Evolutionary conservation across 139 green algal genomes (phyloP), one percentile per base, ranked within the genome.

Genomic region (Coelastrella sp.): DNA sequence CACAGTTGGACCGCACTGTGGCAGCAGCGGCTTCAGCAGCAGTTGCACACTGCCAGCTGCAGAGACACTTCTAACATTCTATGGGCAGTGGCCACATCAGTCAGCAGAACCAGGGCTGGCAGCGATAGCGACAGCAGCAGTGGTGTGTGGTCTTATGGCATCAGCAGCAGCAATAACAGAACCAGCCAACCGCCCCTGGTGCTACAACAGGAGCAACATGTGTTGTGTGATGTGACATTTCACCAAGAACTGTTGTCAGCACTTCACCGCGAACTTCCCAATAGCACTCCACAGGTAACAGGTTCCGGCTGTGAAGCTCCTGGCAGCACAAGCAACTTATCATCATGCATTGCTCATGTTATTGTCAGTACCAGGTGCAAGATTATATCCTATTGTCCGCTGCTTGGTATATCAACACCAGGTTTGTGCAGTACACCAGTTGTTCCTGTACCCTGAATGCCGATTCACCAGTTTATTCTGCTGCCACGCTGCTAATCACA

Each of bases 161-260:
- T n/a, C n/a, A 27, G 74, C 50, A 57, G 53, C 69, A 79, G 69
- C 40, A 38, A 17, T 50, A 27, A 25, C 1, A 0, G 32, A 27
- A 59, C 23, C 21, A 40, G 34, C 23, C 75, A 53, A 34, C 75
- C 69, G 75, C 75, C 75, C 35, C 53, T 71, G 53, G 53, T 82
- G 51, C 32, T 71, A 27, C 35, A 53, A 35, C 51, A 69, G 53
- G 35, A 51, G 75, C 40, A 69, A 9, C 53, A 27, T 23, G 50
- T 81, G 53, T 32, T 82, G 51, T 40, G 23, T 53, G 25, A 60
- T 43, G 35, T 35, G 32, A 51, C 51, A 25, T 53, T 79, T 15
- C 23, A 38, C 34, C 75, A 82, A 53, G 75, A 82, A 53, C 25
- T 82, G 75, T 35, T 82, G 53, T 82, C 75, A 6, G 35, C 75